Percentiles rank a stretch among this genome's conserved stretches.
These are phyloP conservation scores for Aureobasidium sp. DNA, from an alignment of 2,329 filamentous ascomycete species.

Conservation along the genomic window DNA sequence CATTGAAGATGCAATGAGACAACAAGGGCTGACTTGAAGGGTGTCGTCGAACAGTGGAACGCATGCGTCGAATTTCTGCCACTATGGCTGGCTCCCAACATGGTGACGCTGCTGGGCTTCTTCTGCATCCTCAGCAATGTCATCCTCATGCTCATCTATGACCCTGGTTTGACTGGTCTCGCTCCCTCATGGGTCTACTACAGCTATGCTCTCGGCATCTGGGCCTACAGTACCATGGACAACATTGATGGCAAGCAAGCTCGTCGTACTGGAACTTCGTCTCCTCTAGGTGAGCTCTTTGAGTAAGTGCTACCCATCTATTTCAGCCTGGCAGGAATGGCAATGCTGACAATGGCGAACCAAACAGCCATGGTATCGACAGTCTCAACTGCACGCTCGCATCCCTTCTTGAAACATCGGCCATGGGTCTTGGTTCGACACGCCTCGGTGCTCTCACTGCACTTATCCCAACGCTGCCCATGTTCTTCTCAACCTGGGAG, in stretches of 20 bases:
- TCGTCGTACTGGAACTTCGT: conserved; percentile 87
- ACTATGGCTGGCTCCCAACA: conserved; percentile 94
- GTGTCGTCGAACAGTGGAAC: conserved; percentile 68
- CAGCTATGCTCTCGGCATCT: conserved; percentile 89
- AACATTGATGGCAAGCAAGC: conserved; percentile 99
- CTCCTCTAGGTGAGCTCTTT: conserved; percentile 90
- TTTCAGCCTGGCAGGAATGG: conserved; percentile 14
- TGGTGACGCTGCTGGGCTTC: conserved; percentile 94
- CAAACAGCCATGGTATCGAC: conserved; percentile 77
- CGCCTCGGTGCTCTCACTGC: conserved; percentile 85
- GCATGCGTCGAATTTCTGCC: conserved; percentile 85
- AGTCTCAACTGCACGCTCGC: conserved; percentile 94
- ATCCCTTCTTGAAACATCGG: conserved; percentile 82
- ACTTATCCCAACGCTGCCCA: conserved; percentile 82
- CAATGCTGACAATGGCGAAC: not conserved
- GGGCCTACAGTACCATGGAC: conserved; percentile 99
- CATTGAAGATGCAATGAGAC: not conserved
- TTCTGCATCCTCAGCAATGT: conserved; percentile 88
- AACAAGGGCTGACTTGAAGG: conserved; percentile 8
- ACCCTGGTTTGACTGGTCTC: conserved; percentile 85
- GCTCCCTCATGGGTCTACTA: conserved; percentile 89
- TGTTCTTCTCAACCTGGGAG: conserved; percentile 99
- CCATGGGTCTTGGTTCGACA: conserved; percentile 83
- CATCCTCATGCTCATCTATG: conserved; percentile 63
- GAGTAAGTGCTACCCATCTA: conserved; percentile 50